Conservation (phyloP, 768 basidiomycete species). For the Lactarius psammicola region DNA sequence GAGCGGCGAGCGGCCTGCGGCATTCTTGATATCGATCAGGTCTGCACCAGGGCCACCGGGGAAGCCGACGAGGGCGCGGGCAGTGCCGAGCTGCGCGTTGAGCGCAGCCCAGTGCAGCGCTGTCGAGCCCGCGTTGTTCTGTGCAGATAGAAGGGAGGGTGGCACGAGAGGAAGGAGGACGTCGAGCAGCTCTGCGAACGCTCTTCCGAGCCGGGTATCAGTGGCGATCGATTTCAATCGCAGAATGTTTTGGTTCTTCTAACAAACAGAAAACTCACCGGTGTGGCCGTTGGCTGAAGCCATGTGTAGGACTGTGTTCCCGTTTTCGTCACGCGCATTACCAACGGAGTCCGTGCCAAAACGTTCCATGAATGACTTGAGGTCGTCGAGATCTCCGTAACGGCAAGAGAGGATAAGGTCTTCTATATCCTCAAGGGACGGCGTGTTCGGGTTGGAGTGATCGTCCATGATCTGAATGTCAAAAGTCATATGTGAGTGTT, state of each 20-base stretch:
- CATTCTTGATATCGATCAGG: slow-evolving; percentile 75
- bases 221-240: not conserved
- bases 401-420: slow-evolving; percentile 81
- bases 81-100: slow-evolving; percentile 69
- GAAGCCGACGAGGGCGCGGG: slow-evolving; percentile 58
- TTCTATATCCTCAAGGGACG: slow-evolving; percentile 50
- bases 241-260: too few species aligned
- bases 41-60: slow-evolving; percentile 58
- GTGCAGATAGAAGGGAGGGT: slow-evolving; percentile 53
- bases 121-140: slow-evolving; percentile 75
- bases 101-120: slow-evolving; percentile 90
- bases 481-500: too few species aligned
- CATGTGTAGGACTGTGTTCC: slow-evolving; percentile 86
- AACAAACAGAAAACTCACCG: slow-evolving; percentile 49
- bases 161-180: slow-evolving; percentile 64
- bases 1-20: slow-evolving; percentile 70
- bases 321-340: slow-evolving; percentile 65
- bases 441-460: not conserved
- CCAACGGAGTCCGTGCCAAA: slow-evolving; percentile 53
- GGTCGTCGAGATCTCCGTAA: slow-evolving; percentile 84
- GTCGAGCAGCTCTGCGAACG: slow-evolving; percentile 64
- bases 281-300: slow-evolving; percentile 82
- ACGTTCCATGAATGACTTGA: slow-evolving; percentile 59
- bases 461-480: not conserved
- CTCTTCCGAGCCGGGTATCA: slow-evolving; percentile 40